Conservation (phyloP, 768 basidiomycete genomes). For the Mycena polygramma region DNA sequence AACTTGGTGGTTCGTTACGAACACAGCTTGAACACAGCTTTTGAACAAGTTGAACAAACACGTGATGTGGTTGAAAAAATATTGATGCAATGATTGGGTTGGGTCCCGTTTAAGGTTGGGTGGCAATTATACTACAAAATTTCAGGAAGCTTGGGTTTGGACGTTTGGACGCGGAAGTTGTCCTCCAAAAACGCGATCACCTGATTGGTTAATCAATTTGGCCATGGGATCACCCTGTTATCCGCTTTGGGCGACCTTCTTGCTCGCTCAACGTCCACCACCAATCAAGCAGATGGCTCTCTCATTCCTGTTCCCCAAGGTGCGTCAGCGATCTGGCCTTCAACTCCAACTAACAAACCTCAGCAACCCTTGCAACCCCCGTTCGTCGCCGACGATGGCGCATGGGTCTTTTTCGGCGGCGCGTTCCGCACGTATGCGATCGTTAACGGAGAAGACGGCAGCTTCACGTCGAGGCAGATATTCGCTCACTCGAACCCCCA, state of each 20-base stretch:
- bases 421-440: slow-evolving; percentile 42
- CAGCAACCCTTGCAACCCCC: slow-evolving; percentile 40
- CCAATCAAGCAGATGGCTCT: slow-evolving; percentile 29
- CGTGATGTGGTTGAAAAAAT: too few relatives aligned
- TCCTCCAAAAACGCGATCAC: background rate
- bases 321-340: background rate
- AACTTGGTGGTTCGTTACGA: too few relatives aligned
- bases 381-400: slow-evolving; percentile 41
- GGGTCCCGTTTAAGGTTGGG: too few relatives aligned
- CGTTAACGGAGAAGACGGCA: slow-evolving; percentile 30
- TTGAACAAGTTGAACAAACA: too few relatives aligned
- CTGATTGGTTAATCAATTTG: background rate
- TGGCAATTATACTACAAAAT: too few relatives aligned
- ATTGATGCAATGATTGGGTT: too few relatives aligned
- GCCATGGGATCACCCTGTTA: background rate
- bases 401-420: slow-evolving; percentile 45
- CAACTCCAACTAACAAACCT: background rate
- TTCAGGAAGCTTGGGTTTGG: too few relatives aligned
- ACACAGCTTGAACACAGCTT: too few relatives aligned
- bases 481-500: slow-evolving; percentile 43
- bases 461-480: slow-evolving; percentile 41
- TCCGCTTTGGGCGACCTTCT: background rate
- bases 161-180: too few relatives aligned
- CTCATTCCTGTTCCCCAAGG: slow-evolving; percentile 43
- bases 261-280: slow-evolving; percentile 1